These are phyloP conservation scores for Tricholoma sp. DNA, from an alignment of 768 basidiomycete genomes.

Conservation along the genomic window DNA sequence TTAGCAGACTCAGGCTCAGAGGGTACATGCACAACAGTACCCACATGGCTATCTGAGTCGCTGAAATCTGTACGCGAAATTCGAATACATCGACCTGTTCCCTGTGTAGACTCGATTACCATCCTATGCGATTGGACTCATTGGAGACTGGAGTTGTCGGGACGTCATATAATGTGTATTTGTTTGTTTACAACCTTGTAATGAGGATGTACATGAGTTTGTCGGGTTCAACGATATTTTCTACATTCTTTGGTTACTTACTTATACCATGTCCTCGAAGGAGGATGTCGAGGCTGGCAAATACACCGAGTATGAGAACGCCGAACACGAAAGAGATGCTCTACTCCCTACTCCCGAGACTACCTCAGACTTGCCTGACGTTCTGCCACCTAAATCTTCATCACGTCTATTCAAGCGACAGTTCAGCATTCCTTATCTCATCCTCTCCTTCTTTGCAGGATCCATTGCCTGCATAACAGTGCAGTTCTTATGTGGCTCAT, in stretches of 20 bases:
- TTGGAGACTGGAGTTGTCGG: too few relatives aligned
- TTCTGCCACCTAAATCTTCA: slow-evolving; percentile 5
- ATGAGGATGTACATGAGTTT: too few relatives aligned
- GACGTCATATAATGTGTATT: too few relatives aligned
- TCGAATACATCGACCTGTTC: too few relatives aligned
- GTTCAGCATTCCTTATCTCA: slow-evolving; percentile 34
- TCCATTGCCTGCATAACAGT: slow-evolving; percentile 42
- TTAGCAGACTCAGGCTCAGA: too few relatives aligned
- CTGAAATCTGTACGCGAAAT: too few relatives aligned
- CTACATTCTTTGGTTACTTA: neutral
- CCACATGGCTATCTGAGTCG: too few relatives aligned
- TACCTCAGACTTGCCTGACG: neutral
- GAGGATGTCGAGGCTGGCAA: slow-evolving; percentile 19
- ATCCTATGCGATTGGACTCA: too few relatives aligned
- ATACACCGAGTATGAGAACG: slow-evolving; percentile 3
- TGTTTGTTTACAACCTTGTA: too few relatives aligned
- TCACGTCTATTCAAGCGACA: slow-evolving; percentile 15
- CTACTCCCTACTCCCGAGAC: slow-evolving; percentile 25
- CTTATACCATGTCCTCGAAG: slow-evolving; percentile 11
- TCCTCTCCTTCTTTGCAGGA: slow-evolving; percentile 51
- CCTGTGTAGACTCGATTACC: too few relatives aligned
- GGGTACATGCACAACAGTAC: too few relatives aligned
- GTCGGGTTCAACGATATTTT: too few relatives aligned
- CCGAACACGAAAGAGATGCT: slow-evolving; percentile 27
- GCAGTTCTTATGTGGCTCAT: slow-evolving; percentile 42